Conservation (phyloP, 1,139 yeast genomes). For the Candida sanyaensis region DNA sequence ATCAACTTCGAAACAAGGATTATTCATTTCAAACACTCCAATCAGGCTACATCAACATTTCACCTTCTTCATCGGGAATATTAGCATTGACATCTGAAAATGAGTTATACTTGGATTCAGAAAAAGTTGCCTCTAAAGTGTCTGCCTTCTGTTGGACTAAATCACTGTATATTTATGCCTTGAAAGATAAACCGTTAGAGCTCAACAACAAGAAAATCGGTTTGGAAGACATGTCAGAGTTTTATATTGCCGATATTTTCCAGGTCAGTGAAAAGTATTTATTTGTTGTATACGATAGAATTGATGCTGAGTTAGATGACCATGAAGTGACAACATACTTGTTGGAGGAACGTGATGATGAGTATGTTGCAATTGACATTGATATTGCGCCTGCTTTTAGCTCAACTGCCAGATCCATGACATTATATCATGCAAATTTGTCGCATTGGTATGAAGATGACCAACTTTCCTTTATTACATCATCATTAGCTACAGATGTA, state of each 20-base stretch:
- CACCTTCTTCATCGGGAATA: slow-evolving; percentile 8
- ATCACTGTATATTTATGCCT: slow-evolving; percentile 12
- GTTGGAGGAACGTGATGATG: slow-evolving; percentile 8
- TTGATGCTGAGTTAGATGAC: slow-evolving; percentile 20
- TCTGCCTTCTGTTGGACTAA: slow-evolving; percentile 17
- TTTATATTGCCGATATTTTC: slow-evolving; percentile 5
- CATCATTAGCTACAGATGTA: slow-evolving; percentile 66
- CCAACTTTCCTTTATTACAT: slow-evolving; percentile 46
- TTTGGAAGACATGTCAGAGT: slow-evolving; percentile 5
- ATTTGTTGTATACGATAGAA: slow-evolving; percentile 14
- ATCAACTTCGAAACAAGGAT: slow-evolving; percentile 9
- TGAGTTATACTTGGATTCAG: slow-evolving; percentile 8
- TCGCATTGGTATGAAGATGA: slow-evolving; percentile 41
- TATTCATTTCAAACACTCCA: slow-evolving; percentile 4
- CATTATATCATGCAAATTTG: slow-evolving; percentile 48
- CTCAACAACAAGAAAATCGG: slow-evolving; percentile 9
- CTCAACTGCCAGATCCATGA: slow-evolving; percentile 47
- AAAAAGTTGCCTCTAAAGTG: slow-evolving; percentile 12
- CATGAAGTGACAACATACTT: slow-evolving; percentile 18
- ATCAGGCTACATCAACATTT: slow-evolving; percentile 4
- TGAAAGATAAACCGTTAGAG: slow-evolving; percentile 2
- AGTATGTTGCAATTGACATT: slow-evolving; percentile 11
- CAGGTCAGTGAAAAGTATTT: slow-evolving; percentile 2
- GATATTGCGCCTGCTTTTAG: slow-evolving; percentile 65
- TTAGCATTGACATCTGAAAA: slow-evolving; percentile 6